Conservation (phyloP, 2,329 filamentous ascomycete species). For the Phyllosticta capitalensis region DNA sequence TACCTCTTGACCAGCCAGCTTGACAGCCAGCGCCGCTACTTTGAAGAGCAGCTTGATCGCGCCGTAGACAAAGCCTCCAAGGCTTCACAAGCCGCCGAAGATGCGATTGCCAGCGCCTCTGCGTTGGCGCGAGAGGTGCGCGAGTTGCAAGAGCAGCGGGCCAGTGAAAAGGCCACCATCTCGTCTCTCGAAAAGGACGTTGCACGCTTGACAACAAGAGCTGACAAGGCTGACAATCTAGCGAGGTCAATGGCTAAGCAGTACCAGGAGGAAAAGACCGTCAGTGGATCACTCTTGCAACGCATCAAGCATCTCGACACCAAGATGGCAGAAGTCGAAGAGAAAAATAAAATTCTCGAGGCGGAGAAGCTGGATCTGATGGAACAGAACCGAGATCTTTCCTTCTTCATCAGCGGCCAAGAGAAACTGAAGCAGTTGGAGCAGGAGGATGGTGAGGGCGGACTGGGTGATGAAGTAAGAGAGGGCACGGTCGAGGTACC, state of each 20-base stretch:
- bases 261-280: slow-evolving; percentile 76
- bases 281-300: slow-evolving; percentile 71
- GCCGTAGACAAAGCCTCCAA: slow-evolving; percentile 80
- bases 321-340: slow-evolving; percentile 48
- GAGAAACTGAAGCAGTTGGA: slow-evolving; percentile 67
- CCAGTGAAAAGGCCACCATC: slow-evolving; percentile 46
- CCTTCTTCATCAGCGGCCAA: slow-evolving; percentile 76
- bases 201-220: slow-evolving; percentile 44
- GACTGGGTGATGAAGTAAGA: slow-evolving; percentile 31
- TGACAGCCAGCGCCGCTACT: slow-evolving; percentile 86
- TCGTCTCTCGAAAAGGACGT: slow-evolving; percentile 64
- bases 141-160: slow-evolving; percentile 46
- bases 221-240: slow-evolving; percentile 63
- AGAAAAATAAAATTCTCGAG: slow-evolving; percentile 31
- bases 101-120: slow-evolving; percentile 40
- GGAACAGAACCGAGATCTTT: slow-evolving; percentile 79
- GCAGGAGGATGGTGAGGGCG: slow-evolving; percentile 61
- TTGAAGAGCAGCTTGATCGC: slow-evolving; percentile 83
- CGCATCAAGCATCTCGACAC: slow-evolving; percentile 63
- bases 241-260: slow-evolving; percentile 66
- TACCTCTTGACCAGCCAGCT: slow-evolving; percentile 88
- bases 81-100: slow-evolving; percentile 59
- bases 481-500: slow-evolving; percentile 23
- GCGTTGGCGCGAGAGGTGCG: slow-evolving; percentile 43
- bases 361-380: slow-evolving; percentile 60